These are phyloP conservation scores for Suillus weaverae DNA, from an alignment of 768 basidiomycete species.

Conservation along the genomic window DNA sequence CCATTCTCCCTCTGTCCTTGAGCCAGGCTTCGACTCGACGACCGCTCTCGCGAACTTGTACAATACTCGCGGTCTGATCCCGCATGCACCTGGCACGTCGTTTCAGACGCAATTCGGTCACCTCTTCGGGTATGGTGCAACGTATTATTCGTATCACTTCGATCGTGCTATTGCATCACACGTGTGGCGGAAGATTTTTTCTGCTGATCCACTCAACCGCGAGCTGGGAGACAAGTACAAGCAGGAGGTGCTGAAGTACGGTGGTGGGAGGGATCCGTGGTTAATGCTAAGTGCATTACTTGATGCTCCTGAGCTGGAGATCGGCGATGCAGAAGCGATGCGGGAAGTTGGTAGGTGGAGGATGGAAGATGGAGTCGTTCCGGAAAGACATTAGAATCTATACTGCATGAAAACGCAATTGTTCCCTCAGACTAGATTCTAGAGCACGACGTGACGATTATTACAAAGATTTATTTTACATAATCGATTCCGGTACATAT, in stretches of 20 bases:
- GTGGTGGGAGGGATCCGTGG: constrained; percentile 95
- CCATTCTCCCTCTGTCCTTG: constrained; percentile 67
- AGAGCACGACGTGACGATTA: too few species aligned
- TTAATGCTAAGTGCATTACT: constrained; percentile 79
- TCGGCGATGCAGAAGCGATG: constrained; percentile 84
- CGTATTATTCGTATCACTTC: constrained; percentile 97
- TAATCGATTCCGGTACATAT: not conserved
- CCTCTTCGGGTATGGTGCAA: constrained; percentile 94
- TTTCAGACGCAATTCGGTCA: constrained; percentile 98
- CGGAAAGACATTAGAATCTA: constrained; percentile 55
- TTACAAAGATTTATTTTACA: not conserved
- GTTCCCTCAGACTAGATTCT: not conserved
- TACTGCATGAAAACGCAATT: not conserved
- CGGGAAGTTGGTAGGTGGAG: constrained; percentile 86
- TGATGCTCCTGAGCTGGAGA: constrained; percentile 57
- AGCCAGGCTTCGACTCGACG: constrained; percentile 72
- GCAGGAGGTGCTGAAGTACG: constrained; percentile 68
- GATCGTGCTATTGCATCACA: constrained; percentile 93
- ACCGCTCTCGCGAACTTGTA: constrained; percentile 58
- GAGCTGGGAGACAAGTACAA: constrained; percentile 83
- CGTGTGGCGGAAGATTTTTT: constrained; percentile 83
- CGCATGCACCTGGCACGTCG: constrained; percentile 80
- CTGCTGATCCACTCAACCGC: constrained; percentile 62
- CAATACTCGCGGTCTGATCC: constrained; percentile 73
- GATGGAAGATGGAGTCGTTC: constrained; percentile 69